Base-by-base conservation (phyloP, 2,329 filamentous ascomycete species). In the Cordyceps cateniannulata region DNA sequence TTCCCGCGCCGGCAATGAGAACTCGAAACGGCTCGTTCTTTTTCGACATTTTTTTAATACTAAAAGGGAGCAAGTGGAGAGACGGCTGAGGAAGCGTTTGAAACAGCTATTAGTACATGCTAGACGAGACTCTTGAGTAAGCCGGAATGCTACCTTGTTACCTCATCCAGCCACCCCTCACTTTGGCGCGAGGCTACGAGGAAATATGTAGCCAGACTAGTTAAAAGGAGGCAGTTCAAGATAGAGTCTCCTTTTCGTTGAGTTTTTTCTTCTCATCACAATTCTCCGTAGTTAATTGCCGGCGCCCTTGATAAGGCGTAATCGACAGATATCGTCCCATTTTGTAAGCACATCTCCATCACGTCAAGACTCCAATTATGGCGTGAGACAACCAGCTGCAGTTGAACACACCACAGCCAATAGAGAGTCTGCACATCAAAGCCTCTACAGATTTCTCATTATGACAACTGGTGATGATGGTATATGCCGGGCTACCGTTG, bases 1-100 rank as follows among this genome's bases (percentile, higher is more conserved):
- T 59, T 9, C 56, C 56, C 51, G 71, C 78, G 12, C 63, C 63
- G 14, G 63, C 63, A 45, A 64, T 64, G 6, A 63, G 20, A 18
- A 64, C 25, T 14, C 63, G 63, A n/a, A 64, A 14, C 18, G 38
- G 12, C 16, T 20, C 8, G 2, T 18, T 22, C 0, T 44, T n/a
- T 10, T 44, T 48, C n/a, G 24, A 14, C 47, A 59, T 59, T 2
- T 27, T 50, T 16, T 7, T 6, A 3, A 25, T 6, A n/a, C n/a
- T n/a, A 22, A 12, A 25, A 18, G 42, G 12, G 14, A 29, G 12
- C 3, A 12, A 27, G 14, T 38, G n/a, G 14, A 32, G 25, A 16
- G 16, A 8, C 40, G 18, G 35, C 20, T 45, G 42, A 10, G 9
- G 10, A 10, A 14, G 44, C n/a, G 40, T 47, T 12, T 20, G n/a